A percentile compares a stretch with the other conserved stretches of the same genome.
phyloP scores from a whole-genome alignment of 2,329 filamentous ascomycete genomes.

The Periconia sp. region DNA sequence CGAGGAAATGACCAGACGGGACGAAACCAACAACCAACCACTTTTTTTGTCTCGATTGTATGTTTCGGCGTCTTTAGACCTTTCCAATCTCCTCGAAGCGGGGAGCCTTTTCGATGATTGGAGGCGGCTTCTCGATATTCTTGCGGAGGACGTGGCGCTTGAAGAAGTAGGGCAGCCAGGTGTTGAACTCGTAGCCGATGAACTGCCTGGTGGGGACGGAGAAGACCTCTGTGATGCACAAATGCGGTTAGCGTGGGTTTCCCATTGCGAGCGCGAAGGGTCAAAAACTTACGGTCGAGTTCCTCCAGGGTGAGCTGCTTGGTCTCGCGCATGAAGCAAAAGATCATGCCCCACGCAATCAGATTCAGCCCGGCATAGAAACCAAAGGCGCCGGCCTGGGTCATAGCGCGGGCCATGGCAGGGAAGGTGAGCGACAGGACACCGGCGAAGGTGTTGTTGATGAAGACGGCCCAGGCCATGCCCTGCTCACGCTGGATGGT shows the following conservation, averaged over 20 bases:
- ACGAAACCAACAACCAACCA: no score
- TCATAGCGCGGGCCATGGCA: conserved; percentile 42
- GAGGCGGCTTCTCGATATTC: conserved; percentile 15
- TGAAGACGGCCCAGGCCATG: conserved; percentile 45
- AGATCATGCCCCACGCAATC: conserved; percentile 43
- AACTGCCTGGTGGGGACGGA: conserved; percentile 39
- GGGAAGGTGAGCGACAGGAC: conserved; percentile 43
- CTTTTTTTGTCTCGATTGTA: no score
- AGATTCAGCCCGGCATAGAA: conserved; percentile 47
- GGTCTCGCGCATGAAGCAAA: conserved; percentile 44
- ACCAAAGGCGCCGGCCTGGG: conserved; percentile 41
- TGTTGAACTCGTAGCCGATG: conserved; percentile 42
- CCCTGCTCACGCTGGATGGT: conserved; percentile 44
- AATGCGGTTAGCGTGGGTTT: not conserved
- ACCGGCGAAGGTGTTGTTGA: conserved; percentile 48
- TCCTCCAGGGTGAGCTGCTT: conserved; percentile 45
- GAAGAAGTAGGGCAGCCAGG: conserved; percentile 47
- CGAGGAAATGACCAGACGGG: no score
- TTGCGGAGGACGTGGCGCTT: conserved; percentile 43
- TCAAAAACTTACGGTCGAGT: conserved; percentile 21
- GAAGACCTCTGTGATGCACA: conserved; percentile 28
- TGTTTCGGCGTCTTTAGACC: not conserved
- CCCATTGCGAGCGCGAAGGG: not conserved
- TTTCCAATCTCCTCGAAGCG: not conserved
- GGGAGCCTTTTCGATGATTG: conserved; percentile 27